Conservation (phyloP, 768 basidiomycete genomes). For the Tricholoma terreum region DNA sequence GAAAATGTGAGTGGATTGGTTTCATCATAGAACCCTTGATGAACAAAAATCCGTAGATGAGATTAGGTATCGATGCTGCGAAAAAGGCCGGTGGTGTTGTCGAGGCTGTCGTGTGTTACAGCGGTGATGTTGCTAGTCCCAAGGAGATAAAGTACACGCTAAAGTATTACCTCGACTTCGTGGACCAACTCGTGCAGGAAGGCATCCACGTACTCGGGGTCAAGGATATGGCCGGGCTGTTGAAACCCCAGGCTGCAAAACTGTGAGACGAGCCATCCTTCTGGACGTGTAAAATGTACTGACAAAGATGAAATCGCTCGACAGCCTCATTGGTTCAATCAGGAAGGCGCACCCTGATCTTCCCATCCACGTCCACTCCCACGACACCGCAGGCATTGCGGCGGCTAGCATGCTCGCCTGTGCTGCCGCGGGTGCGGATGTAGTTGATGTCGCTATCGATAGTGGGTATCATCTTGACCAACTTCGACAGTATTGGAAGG, state of each 20-base stretch:
- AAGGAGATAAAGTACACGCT: conserved; percentile 97
- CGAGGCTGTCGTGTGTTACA: conserved; percentile 98
- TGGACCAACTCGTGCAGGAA: conserved; percentile 88
- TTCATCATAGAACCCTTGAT: not conserved
- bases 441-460: conserved; percentile 98
- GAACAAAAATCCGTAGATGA: conserved; percentile 61
- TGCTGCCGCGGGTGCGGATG: conserved; percentile 96
- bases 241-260: conserved; percentile 93
- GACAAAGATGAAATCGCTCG: conserved; percentile 3
- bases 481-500: conserved; percentile 9
- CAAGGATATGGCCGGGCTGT: conserved; percentile 97
- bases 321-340: conserved; percentile 88
- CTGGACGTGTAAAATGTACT: not conserved
- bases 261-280: conserved; percentile 49
- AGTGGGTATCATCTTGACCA: conserved; percentile 50
- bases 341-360: conserved; percentile 95
- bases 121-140: conserved; percentile 92
- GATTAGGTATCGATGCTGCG: conserved; percentile 96
- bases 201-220: conserved; percentile 97
- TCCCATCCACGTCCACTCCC: conserved; percentile 98
- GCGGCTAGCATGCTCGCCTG: conserved; percentile 96
- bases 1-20: conserved; percentile 61
- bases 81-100: conserved; percentile 99
- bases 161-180: conserved; percentile 95
- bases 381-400: conserved; percentile 98